Conservation (phyloP, 805 yeast species). For the Danielia oregonensis region DNA sequence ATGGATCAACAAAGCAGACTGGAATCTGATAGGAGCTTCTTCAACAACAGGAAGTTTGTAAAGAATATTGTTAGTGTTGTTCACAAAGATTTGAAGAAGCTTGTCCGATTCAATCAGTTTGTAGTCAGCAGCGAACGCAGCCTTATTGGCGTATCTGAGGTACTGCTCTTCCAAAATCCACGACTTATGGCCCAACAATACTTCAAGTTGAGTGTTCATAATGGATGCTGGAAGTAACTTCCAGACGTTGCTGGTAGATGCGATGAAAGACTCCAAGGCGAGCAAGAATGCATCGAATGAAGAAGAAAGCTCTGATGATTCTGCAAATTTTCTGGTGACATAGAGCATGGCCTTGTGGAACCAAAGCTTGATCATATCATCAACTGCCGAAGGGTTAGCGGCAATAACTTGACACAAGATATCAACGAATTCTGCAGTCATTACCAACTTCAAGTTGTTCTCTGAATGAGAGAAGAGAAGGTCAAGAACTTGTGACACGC, state of each 20-base stretch:
- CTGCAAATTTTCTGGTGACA: slow-evolving; percentile 63
- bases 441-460: slow-evolving; percentile 25
- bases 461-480: slow-evolving; percentile 20
- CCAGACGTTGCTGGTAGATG: slow-evolving; percentile 19
- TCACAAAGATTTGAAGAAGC: slow-evolving; percentile 60
- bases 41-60: slow-evolving; percentile 18
- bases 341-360: slow-evolving; percentile 53
- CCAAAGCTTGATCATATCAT: slow-evolving; percentile 43
- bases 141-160: slow-evolving; percentile 42
- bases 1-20: slow-evolving; percentile 45
- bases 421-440: slow-evolving; percentile 24
- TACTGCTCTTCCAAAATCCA: slow-evolving; percentile 45
- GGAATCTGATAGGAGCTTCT: slow-evolving; percentile 28
- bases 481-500: slow-evolving; percentile 11
- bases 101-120: slow-evolving; percentile 42
- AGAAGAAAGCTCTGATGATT: slow-evolving; percentile 26
- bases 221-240: slow-evolving; percentile 40
- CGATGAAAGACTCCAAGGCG: slow-evolving; percentile 16
- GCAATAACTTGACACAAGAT: slow-evolving; percentile 15
- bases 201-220: slow-evolving; percentile 65
- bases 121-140: slow-evolving; percentile 34
- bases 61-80: slow-evolving; percentile 44
- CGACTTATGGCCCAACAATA: slow-evolving; percentile 38
- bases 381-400: slow-evolving; percentile 13
- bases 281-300: slow-evolving; percentile 31